Evolutionary conservation across 148 eudicot genomes (phyloP).

Genomic region (Chenopodium suecicum): DNA sequence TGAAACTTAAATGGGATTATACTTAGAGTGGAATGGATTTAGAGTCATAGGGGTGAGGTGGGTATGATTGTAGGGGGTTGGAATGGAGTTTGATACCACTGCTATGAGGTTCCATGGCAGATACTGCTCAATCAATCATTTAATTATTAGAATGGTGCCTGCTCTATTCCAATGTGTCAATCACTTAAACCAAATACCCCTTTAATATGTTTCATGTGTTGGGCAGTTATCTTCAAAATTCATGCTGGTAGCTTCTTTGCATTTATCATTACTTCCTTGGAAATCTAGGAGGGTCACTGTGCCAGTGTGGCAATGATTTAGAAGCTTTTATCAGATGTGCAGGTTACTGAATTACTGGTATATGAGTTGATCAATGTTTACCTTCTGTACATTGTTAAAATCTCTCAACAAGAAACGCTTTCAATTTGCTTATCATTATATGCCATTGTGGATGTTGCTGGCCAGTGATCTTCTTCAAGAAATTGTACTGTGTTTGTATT

Average conservation of each 20-base stretch:
- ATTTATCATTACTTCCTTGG: background rate
- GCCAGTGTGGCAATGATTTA: too few species aligned
- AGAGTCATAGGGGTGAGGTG: too few species aligned
- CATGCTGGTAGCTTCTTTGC: background rate
- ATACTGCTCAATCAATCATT: too few species aligned
- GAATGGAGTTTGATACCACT: too few species aligned
- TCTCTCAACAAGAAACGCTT: background rate
- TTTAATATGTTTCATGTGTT: background rate
- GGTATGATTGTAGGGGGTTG: too few species aligned
- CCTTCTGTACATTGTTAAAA: background rate
- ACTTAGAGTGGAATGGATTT: too few species aligned
- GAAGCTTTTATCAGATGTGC: background rate
- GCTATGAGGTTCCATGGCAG: too few species aligned
- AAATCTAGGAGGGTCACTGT: background rate
- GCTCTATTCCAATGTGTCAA: too few species aligned
- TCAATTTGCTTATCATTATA: background rate
- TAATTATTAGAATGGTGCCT: too few species aligned
- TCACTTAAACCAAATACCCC: too few species aligned
- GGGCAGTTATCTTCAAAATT: background rate
- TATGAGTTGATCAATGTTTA: background rate
- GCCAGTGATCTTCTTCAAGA: background rate
- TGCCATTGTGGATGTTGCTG: background rate
- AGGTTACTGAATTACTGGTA: background rate
- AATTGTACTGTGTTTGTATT: background rate
- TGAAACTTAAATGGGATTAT: too few species aligned